Evolutionary conservation across 139 green algal genomes (phyloP).

Genomic region (Ettlia oleoabundans): DNA sequence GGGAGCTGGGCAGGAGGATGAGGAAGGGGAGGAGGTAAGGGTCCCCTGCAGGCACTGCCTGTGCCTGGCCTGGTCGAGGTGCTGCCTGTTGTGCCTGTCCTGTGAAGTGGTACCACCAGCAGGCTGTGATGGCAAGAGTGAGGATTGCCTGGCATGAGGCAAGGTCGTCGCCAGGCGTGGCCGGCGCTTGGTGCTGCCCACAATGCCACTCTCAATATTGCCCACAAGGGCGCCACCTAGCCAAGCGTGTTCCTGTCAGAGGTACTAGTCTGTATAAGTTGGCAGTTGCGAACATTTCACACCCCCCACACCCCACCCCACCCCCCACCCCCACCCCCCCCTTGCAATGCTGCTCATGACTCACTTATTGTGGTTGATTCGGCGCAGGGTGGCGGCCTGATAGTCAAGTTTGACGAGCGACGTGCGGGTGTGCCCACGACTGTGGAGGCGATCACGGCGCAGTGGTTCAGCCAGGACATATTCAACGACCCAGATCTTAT

Average conservation of each 20-base stretch:
- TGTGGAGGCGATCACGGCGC: constrained; percentile 63
- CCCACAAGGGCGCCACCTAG: no score
- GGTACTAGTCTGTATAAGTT: no score
- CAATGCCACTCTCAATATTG: no score
- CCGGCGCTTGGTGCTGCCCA: background rate
- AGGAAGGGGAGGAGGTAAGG: background rate
- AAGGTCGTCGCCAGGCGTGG: no score
- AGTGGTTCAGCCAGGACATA: constrained; percentile 90
- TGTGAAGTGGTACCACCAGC: background rate
- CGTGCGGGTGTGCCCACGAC: constrained; percentile 60
- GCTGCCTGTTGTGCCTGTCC: background rate
- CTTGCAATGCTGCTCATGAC: background rate
- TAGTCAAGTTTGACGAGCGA: constrained; percentile 76
- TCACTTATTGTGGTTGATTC: no score
- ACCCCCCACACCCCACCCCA: background rate
- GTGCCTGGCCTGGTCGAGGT: background rate
- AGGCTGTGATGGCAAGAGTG: background rate
- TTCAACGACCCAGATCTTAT: constrained; percentile 63
- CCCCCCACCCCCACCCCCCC: background rate
- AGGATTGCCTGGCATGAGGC: no score
- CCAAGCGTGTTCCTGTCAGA: no score
- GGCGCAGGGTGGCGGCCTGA: constrained; percentile 65
- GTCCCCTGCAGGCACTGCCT: no score
- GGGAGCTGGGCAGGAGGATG: no score
- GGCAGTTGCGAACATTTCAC: no score